A percentile compares a stretch with the other conserved stretches of the same genome.
Evolutionary conservation across 2,329 filamentous ascomycete species (phyloP).

Genomic region (Aureobasidium pullulans): DNA sequence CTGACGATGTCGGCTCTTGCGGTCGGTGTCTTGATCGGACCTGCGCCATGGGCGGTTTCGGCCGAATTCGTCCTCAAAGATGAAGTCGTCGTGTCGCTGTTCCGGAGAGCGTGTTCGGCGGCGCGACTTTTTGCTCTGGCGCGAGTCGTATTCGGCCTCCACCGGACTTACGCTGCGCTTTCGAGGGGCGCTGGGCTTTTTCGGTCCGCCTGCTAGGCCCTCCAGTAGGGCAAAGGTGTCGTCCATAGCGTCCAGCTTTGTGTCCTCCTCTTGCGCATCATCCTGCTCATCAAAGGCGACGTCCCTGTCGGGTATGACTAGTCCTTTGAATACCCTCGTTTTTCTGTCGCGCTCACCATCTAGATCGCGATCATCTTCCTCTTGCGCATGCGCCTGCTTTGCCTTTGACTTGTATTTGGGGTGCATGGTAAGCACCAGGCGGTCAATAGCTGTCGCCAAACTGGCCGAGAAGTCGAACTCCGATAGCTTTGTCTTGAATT

Average conservation of each 20-base stretch:
- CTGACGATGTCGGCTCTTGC: slow-evolving; percentile 35
- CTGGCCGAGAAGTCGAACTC: slow-evolving; percentile 77
- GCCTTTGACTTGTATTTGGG: slow-evolving; percentile 65
- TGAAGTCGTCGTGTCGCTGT: slow-evolving; percentile 43
- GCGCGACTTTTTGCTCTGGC: slow-evolving; percentile 34
- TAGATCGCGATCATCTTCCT: slow-evolving; percentile 32
- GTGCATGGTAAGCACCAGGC: slow-evolving; percentile 81
- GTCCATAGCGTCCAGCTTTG: slow-evolving; percentile 64
- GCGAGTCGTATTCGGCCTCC: slow-evolving; percentile 24
- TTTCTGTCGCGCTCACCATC: slow-evolving; percentile 57
- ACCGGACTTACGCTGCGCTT: slow-evolving; percentile 56
- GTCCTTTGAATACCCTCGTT: slow-evolving; percentile 79
- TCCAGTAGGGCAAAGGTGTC: slow-evolving; percentile 92
- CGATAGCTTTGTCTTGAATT: slow-evolving; percentile 70
- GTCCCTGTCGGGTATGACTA: slow-evolving; percentile 76
- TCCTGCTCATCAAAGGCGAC: slow-evolving; percentile 46
- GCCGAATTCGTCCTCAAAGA: slow-evolving; percentile 55
- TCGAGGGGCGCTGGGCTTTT: slow-evolving; percentile 34
- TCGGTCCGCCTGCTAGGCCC: slow-evolving; percentile 57
- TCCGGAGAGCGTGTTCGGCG: slow-evolving; percentile 46
- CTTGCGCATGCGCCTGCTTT: slow-evolving; percentile 23
- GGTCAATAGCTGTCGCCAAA: slow-evolving; percentile 84
- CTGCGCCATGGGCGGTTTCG: slow-evolving; percentile 36
- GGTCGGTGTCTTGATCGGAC: slow-evolving; percentile 37
- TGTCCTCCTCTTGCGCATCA: slow-evolving; percentile 29